A percentile compares a stretch with the other conserved stretches of the same genome.
Conservation (phyloP, 164 flowering plant genomes). For the Piper betle region DNA sequence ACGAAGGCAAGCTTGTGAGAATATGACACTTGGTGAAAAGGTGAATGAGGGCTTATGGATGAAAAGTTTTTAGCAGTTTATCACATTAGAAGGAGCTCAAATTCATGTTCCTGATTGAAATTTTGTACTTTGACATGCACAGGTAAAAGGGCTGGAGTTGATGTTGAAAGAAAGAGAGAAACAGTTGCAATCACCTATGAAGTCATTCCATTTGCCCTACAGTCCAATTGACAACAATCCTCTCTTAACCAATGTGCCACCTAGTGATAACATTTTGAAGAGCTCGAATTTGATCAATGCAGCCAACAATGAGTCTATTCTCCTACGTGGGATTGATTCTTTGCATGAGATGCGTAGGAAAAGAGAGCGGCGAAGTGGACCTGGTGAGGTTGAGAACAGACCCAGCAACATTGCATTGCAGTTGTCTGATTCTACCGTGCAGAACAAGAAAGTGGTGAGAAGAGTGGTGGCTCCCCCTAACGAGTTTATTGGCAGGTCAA, state of each 20-base stretch:
- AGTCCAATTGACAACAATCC: constrained; percentile 25
- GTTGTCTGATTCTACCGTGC: constrained; percentile 6
- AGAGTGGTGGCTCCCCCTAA: constrained; percentile 12
- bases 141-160: constrained; percentile 8
- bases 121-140: not conserved
- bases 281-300: constrained; percentile 33
- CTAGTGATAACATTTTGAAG: constrained; percentile 30
- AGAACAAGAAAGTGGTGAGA: constrained; percentile 16
- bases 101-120: not conserved
- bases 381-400: constrained; percentile 41
- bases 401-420: not conserved
- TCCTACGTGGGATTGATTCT: constrained; percentile 26
- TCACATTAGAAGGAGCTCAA: not conserved
- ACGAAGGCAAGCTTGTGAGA: constrained; percentile 5
- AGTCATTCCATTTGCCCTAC: constrained; percentile 2
- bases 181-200: constrained; percentile 8
- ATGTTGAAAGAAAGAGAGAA: constrained; percentile 18
- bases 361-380: constrained; percentile 29
- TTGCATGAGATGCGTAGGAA: constrained; percentile 35
- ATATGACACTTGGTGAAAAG: constrained; percentile 41
- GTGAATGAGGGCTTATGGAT: constrained; percentile 14
- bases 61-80: too few relatives aligned
- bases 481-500: constrained; percentile 15
- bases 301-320: constrained; percentile 25
- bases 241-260: constrained; percentile 16